Conservation (phyloP, 768 basidiomycete genomes). For the Chalciporus piperatus region DNA sequence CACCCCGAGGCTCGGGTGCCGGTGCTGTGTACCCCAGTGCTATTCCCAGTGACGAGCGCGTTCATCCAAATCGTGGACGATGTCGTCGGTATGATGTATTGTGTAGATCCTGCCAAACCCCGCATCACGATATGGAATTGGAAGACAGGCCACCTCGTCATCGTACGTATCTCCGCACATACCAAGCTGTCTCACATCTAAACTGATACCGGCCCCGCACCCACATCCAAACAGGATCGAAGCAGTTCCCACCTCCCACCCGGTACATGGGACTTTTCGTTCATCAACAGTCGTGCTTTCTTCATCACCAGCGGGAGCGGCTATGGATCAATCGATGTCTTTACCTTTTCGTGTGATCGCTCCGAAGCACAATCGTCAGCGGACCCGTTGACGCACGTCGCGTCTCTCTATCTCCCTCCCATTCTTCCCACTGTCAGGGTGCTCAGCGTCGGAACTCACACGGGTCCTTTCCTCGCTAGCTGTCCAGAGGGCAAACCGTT, state of each 20-base stretch:
- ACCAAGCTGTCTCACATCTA: too few relatives aligned
- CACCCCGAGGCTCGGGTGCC: constrained; percentile 43
- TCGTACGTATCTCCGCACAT: constrained; percentile 37
- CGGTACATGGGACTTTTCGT: constrained; percentile 42
- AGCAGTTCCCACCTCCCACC: constrained; percentile 21
- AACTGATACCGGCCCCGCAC: background rate
- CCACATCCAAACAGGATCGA: constrained; percentile 27
- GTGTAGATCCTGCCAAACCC: constrained; percentile 23
- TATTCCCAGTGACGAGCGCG: constrained; percentile 26
- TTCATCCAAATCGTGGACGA: constrained; percentile 55
- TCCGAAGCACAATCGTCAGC: background rate
- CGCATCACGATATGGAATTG: constrained; percentile 48
- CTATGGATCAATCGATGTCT: constrained; percentile 43
- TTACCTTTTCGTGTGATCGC: constrained; percentile 32
- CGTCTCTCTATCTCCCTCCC: constrained; percentile 14
- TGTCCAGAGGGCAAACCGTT: constrained; percentile 25
- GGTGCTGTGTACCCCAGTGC: constrained; percentile 24
- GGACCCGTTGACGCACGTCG: constrained; percentile 16
- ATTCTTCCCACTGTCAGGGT: constrained; percentile 9
- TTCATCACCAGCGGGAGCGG: constrained; percentile 36
- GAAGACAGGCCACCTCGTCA: constrained; percentile 40
- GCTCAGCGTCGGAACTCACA: constrained; percentile 28
- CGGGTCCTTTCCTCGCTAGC: constrained; percentile 31
- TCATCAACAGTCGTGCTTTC: constrained; percentile 43
- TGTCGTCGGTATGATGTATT: constrained; percentile 48